These are phyloP conservation scores for Asterochloris sp. DNA, from an alignment of 139 green algal species.

Conservation along the genomic window DNA sequence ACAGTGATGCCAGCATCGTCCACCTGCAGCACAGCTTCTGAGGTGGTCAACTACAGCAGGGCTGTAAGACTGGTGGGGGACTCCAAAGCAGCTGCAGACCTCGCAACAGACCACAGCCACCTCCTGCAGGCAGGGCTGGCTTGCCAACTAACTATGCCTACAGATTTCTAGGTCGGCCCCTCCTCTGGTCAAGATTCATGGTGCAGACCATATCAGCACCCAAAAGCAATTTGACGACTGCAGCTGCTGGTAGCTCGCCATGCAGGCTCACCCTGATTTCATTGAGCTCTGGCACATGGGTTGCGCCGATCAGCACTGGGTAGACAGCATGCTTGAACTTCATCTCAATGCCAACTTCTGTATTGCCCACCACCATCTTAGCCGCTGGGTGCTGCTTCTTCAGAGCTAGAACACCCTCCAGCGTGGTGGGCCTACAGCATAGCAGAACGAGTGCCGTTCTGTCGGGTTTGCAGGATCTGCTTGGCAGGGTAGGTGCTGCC, in stretches of 20 bases:
- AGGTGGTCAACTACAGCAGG: background rate
- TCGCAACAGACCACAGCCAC: too few relatives aligned
- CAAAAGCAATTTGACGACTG: too few relatives aligned
- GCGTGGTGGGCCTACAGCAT: slow-evolving; percentile 50
- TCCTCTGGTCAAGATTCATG: too few relatives aligned
- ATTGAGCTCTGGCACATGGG: slow-evolving; percentile 82
- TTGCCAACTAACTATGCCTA: too few relatives aligned
- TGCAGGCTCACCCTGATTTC: slow-evolving; percentile 28
- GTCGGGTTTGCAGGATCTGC: background rate
- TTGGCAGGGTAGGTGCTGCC: too few relatives aligned
- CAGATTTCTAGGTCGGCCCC: too few relatives aligned
- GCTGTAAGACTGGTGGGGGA: too few relatives aligned
- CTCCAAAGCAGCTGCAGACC: too few relatives aligned
- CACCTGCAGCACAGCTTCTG: slow-evolving; percentile 23
- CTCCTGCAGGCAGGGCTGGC: too few relatives aligned
- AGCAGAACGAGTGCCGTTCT: background rate
- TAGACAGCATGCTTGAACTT: slow-evolving; percentile 91
- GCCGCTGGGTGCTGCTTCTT: slow-evolving; percentile 55
- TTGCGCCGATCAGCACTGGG: slow-evolving; percentile 69
- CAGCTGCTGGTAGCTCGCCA: too few relatives aligned
- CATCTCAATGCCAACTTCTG: slow-evolving; percentile 96
- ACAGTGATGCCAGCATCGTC: slow-evolving; percentile 57
- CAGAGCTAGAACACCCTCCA: slow-evolving; percentile 76
- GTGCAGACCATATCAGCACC: too few relatives aligned
- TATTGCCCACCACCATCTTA: slow-evolving; percentile 91